Conservation (phyloP, 345 rosid genomes). For the Litchi chinensis region DNA sequence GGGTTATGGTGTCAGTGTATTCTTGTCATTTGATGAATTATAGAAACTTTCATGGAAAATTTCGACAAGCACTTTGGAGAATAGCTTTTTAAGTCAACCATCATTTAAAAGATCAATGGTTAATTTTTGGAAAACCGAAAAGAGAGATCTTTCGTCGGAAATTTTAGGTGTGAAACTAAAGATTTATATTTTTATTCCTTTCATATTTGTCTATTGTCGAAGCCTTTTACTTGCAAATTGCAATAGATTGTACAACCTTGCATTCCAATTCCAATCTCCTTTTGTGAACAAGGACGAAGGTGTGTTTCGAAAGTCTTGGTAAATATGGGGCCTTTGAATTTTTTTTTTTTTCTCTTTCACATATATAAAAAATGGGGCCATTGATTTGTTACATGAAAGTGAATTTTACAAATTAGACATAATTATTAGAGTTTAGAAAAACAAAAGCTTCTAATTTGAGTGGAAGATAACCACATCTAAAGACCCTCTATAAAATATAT, state of each 20-base stretch:
- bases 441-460: no score
- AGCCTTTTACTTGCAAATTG: no score
- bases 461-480: no score
- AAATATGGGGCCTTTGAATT: background rate
- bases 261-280: background rate
- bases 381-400: background rate
- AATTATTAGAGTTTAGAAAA: no score
- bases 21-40: no score
- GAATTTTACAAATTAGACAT: background rate
- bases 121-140: background rate
- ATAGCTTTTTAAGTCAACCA: background rate
- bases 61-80: background rate
- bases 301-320: background rate
- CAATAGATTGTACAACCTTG: background rate
- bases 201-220: background rate
- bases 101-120: background rate
- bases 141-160: background rate
- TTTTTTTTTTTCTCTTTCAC: no score
- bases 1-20: no score
- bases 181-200: background rate
- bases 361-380: no score
- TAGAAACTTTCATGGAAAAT: background rate
- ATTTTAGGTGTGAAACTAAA: background rate
- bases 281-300: background rate
- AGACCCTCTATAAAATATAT: no score